Base-by-base conservation (phyloP, 2,329 filamentous ascomycete species). In the Talaromyces rugulosus region DNA sequence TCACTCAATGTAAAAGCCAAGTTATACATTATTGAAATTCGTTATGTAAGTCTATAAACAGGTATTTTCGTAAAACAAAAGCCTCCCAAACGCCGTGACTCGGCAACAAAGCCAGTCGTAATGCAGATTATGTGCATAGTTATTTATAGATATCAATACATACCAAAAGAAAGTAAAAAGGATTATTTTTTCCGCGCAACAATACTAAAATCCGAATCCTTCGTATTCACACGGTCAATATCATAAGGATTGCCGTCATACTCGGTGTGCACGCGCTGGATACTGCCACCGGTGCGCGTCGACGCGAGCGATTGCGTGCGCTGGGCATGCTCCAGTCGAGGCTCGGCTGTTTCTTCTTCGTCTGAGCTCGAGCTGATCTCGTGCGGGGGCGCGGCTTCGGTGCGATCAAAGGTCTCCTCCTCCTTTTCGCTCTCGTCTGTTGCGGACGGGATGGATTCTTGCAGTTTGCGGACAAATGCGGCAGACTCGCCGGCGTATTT, bases 191-290 rank as follows among this genome's bases (percentile, higher is more conserved):
- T 47, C 2, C 44, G 56, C 2, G 33, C n/a, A n/a, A n/a, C 28
- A 16, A 62, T 28, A 44, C 54, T 63, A 31, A 63, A 61, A 33
- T 63, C 56, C 12, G 75, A 76, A 30, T 78, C 72, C 34, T 66
- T 70, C 2, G 77, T 79, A 65, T 80, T 73, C 51, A 80, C 77
- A 23, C 77, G 72, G 59, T 80, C 78, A 62, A 80, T 72, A 62
- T 77, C 76, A 64, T 75, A 80, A 2, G 78, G 77, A 57, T 78
- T 80, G 9, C 72, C 76, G 16, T 80, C 77, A 53, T 80, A 80
- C n/a, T 72, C 65, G 40, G 42, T 60, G 66, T 36, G 16, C 67
- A 70, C 28, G 56, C 67, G 30, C 31, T 23, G 44, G 9, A 36
- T n/a, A 52, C 56, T 53, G 28, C 27, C 50, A 4, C 63, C 62